Percentiles rank a stretch among this genome's conserved stretches.
These are phyloP conservation scores for Colletotrichum lindemuthianum DNA, from an alignment of 2,329 filamentous ascomycete genomes.

Conservation along the genomic window DNA sequence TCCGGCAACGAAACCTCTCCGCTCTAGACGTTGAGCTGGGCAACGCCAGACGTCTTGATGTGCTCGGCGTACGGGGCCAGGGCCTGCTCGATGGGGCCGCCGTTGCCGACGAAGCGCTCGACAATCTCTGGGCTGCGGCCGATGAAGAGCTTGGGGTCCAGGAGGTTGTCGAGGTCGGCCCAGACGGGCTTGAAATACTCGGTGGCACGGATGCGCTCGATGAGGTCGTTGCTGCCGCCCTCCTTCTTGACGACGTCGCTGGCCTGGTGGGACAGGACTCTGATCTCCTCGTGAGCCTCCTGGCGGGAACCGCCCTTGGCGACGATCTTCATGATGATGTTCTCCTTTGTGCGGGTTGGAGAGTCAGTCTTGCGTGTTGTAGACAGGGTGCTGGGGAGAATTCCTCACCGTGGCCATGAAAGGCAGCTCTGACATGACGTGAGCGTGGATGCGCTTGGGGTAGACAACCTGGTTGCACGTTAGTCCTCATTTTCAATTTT, in stretches of 20 bases:
- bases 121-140: conserved; percentile 58
- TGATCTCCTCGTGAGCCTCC: conserved; percentile 88
- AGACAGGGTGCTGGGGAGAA: not conserved
- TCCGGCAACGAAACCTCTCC: not conserved
- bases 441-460: conserved; percentile 74
- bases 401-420: conserved; percentile 76
- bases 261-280: conserved; percentile 82
- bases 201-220: conserved; percentile 77
- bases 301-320: conserved; percentile 77
- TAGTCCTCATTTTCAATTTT: not conserved
- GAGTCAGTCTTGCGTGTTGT: not conserved
- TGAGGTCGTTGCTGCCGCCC: conserved; percentile 50
- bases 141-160: conserved; percentile 67
- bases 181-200: conserved; percentile 81
- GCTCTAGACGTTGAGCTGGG: conserved; percentile 51
- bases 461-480: conserved; percentile 56
- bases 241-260: conserved; percentile 65
- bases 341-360: conserved; percentile 46
- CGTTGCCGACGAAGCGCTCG: conserved; percentile 54
- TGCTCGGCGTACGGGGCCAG: conserved; percentile 50
- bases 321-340: conserved; percentile 82
- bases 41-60: conserved; percentile 47
- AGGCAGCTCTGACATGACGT: conserved; percentile 80
- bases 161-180: conserved; percentile 73
- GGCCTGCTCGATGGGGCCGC: conserved; percentile 50